A percentile compares a stretch with the other conserved stretches of the same genome.
These are phyloP conservation scores for Xylariaceae sp. DNA, from an alignment of 2,329 filamentous ascomycete genomes.

Conservation along the genomic window DNA sequence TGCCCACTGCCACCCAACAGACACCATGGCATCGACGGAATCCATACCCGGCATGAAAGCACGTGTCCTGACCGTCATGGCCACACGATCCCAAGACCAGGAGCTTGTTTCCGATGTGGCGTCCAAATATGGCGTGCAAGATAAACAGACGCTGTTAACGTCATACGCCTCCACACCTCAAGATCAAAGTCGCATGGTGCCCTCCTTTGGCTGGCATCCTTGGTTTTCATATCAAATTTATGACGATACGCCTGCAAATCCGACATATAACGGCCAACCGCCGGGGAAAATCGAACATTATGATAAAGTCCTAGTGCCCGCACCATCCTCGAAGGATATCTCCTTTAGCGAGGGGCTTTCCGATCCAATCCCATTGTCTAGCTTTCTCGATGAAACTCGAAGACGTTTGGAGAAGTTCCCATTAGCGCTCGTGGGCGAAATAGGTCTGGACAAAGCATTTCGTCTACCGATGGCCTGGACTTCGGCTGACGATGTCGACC, in stretches of 20 bases:
- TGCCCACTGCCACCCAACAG: conserved; percentile 79
- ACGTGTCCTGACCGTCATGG: conserved; percentile 66
- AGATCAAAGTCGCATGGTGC: conserved; percentile 45
- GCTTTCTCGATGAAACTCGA: conserved; percentile 52
- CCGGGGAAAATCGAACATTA: conserved; percentile 55
- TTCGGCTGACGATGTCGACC: conserved; percentile 33
- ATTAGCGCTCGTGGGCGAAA: conserved; percentile 65
- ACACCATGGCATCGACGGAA: conserved; percentile 60
- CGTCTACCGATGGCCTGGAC: conserved; percentile 60
- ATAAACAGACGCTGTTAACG: conserved; percentile 20
- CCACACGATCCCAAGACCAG: conserved; percentile 70
- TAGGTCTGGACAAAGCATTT: conserved; percentile 72
- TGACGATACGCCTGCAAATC: conserved; percentile 44
- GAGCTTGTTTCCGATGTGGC: conserved; percentile 61
- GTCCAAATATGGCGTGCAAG: conserved; percentile 44
- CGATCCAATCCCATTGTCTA: conserved; percentile 53
- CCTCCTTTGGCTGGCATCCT: conserved; percentile 82
- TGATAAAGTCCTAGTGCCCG: conserved; percentile 54
- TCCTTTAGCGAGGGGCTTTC: conserved; percentile 49
- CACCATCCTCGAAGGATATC: conserved; percentile 40
- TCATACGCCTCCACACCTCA: conserved; percentile 12
- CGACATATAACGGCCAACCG: conserved; percentile 34
- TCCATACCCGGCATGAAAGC: conserved; percentile 61
- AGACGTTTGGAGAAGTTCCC: conserved; percentile 52
- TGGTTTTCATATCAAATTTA: conserved; percentile 80